A percentile compares a stretch with the other conserved stretches of the same genome.
Evolutionary conservation across 2,329 filamentous ascomycete species (phyloP).

Genomic region (Colletotrichum chrysophilum): DNA sequence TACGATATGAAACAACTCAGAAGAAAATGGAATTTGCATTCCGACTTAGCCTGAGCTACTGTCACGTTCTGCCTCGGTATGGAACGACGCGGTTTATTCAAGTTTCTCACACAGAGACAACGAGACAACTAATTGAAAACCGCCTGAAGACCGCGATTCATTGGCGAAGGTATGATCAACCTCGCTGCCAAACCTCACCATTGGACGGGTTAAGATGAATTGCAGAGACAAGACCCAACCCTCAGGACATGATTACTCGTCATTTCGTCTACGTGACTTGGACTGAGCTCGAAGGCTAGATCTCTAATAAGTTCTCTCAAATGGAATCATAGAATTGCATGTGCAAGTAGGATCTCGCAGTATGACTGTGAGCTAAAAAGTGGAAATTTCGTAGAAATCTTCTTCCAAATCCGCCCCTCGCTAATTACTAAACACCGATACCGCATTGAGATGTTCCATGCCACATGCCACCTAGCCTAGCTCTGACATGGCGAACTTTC

Average conservation of each 20-base stretch:
- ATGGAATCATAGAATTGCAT: background rate
- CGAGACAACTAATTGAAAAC: accelerated
- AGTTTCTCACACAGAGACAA: accelerated
- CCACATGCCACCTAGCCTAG: background rate
- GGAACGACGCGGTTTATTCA: accelerated
- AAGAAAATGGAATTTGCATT: background rate
- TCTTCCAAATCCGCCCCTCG: background rate
- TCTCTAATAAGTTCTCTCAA: accelerated
- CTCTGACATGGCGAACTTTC: background rate
- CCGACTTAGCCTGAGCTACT: background rate
- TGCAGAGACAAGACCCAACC: background rate
- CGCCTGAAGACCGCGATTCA: background rate
- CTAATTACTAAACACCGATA: background rate
- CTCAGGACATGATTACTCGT: background rate
- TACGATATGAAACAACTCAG: background rate
- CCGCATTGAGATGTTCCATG: background rate
- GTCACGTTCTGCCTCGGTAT: background rate
- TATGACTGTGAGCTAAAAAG: background rate
- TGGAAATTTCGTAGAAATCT: background rate
- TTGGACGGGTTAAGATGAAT: background rate
- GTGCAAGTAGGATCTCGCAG: background rate
- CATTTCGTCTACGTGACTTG: background rate
- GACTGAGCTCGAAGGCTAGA: accelerated
- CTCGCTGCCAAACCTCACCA: accelerated
- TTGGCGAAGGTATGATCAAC: background rate